A percentile compares a stretch with the other conserved stretches of the same genome.
These are phyloP conservation scores for Hebeloma cylindrosporum DNA, from an alignment of 768 basidiomycete genomes.

Conservation along the genomic window DNA sequence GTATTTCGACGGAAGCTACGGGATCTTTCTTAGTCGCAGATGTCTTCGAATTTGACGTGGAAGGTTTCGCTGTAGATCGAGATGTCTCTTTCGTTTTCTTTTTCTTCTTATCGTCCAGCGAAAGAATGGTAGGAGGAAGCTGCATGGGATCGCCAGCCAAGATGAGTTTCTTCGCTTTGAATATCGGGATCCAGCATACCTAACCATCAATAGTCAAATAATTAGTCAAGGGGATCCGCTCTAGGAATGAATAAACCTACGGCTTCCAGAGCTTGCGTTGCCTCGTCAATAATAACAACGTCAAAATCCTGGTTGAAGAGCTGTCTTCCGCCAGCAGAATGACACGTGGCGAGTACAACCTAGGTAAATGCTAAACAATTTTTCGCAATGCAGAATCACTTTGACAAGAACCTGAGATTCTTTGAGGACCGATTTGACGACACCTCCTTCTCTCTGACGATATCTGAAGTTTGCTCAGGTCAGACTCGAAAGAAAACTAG, in stretches of 20 bases:
- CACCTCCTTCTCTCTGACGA: constrained; percentile 82
- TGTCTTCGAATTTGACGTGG: constrained; percentile 5
- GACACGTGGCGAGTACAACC: constrained; percentile 93
- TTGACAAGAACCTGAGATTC: constrained; percentile 62
- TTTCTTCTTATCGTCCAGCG: constrained; percentile 45
- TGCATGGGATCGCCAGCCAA: constrained; percentile 96
- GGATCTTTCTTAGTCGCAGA: neutral
- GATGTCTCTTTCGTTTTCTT: constrained; percentile 7
- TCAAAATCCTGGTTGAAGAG: constrained; percentile 80
- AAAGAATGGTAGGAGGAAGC: constrained; percentile 90
- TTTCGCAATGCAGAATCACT: neutral
- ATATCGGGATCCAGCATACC: constrained; percentile 95
- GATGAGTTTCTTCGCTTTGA: constrained; percentile 87
- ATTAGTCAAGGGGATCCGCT: constrained; percentile 1
- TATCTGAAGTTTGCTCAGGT: no score
- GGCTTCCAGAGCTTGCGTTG: constrained; percentile 94
- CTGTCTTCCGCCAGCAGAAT: constrained; percentile 87
- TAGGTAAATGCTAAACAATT: constrained; percentile 23
- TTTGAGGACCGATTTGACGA: constrained; percentile 76
- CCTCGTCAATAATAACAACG: constrained; percentile 95
- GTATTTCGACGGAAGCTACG: neutral
- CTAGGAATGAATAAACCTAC: constrained; percentile 43
- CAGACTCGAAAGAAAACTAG: neutral
- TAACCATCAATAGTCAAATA: constrained; percentile 25
- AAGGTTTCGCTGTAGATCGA: neutral